Evolutionary conservation across 2,329 filamentous ascomycete genomes (phyloP).

Genomic region (Aphanoascus verrucosus): DNA sequence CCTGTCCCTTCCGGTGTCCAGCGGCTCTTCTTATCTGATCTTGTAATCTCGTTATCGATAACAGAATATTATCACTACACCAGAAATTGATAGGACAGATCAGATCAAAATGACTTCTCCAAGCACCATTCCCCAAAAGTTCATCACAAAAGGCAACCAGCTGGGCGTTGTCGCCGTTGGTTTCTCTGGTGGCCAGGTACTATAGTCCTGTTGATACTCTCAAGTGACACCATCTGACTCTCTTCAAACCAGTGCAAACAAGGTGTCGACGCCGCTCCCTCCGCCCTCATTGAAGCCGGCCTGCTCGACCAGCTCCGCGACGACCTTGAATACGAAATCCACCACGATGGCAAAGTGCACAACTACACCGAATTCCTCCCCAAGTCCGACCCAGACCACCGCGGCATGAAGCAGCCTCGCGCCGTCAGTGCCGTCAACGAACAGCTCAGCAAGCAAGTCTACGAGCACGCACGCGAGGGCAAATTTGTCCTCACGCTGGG

Average conservation of each 20-base stretch:
- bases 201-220: conserved; percentile 18
- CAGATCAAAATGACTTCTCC: conserved; percentile 45
- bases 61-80: not conserved
- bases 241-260: conserved; percentile 57
- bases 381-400: conserved; percentile 56
- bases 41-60: not conserved
- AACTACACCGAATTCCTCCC: conserved; percentile 68
- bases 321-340: conserved; percentile 79
- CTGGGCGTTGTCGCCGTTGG: conserved; percentile 89
- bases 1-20: not conserved
- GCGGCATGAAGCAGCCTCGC: conserved; percentile 87
- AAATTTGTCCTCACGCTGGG: conserved; percentile 86
- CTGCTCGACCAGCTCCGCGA: conserved; percentile 71
- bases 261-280: conserved; percentile 82
- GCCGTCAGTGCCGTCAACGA: conserved; percentile 77
- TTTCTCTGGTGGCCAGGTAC: conserved; percentile 91
- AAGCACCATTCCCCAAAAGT: conserved; percentile 55
- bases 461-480: conserved; percentile 70
- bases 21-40: not conserved
- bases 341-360: conserved; percentile 74
- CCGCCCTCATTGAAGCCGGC: conserved; percentile 77
- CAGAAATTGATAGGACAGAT: not conserved
- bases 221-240: not conserved
- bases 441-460: conserved; percentile 71
- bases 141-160: conserved; percentile 67